Conservation (phyloP, 257 asterid species). For the Marsdenia floribunda region DNA sequence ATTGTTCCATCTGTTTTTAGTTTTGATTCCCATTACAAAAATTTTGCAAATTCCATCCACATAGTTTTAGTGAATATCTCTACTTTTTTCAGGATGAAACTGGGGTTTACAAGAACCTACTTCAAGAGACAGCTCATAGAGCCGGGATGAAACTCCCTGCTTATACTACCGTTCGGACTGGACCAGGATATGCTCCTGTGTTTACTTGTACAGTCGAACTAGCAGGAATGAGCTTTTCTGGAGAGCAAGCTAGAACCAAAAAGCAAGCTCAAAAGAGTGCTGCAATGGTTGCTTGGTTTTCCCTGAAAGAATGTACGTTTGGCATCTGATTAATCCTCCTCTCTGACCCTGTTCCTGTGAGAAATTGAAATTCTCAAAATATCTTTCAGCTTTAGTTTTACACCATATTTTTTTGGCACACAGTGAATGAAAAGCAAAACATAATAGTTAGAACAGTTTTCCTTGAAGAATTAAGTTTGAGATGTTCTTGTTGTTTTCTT, state of each 20-base stretch:
- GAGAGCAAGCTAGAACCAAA: slow-evolving; percentile 79
- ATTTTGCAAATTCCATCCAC: neutral
- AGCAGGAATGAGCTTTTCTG: slow-evolving; percentile 66
- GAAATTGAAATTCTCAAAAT: neutral
- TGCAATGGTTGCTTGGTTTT: slow-evolving; percentile 83
- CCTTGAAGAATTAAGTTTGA: no score
- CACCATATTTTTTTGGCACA: neutral
- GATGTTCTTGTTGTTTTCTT: no score
- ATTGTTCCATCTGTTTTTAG: neutral
- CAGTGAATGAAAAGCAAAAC: neutral
- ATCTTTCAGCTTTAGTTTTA: neutral
- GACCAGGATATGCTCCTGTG: slow-evolving; percentile 70
- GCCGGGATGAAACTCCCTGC: slow-evolving; percentile 69
- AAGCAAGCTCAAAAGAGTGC: slow-evolving; percentile 87
- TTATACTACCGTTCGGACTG: slow-evolving; percentile 65
- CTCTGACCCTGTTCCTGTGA: neutral
- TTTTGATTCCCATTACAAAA: neutral
- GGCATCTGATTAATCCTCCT: neutral
- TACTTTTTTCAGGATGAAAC: slow-evolving; percentile 58
- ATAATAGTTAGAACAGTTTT: no score
- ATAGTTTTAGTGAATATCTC: neutral
- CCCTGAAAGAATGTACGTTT: slow-evolving; percentile 59
- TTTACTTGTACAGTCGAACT: slow-evolving; percentile 68
- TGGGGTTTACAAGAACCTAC: slow-evolving; percentile 75
- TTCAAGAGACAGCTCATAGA: slow-evolving; percentile 82